Conservation (phyloP, 768 basidiomycete genomes). For the Arthromyces matolae region DNA sequence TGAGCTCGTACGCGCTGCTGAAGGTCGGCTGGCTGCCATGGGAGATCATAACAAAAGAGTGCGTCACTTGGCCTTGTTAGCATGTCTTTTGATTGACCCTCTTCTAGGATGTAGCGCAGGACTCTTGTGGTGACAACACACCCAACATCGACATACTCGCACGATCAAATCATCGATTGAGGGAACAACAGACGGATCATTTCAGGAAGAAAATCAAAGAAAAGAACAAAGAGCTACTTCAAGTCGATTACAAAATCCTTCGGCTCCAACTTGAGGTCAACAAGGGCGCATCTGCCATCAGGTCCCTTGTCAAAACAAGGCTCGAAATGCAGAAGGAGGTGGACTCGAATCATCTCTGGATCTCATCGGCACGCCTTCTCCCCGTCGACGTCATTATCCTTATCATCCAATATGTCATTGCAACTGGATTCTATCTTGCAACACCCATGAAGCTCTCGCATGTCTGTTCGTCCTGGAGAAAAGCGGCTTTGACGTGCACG, state of each 20-base stretch:
- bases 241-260: background rate
- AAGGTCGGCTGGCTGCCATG: too few species aligned
- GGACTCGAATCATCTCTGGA: background rate
- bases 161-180: background rate
- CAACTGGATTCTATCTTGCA: background rate
- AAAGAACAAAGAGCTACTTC: background rate
- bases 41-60: too few species aligned
- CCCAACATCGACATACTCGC: background rate
- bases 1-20: too few species aligned
- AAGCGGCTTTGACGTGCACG: background rate
- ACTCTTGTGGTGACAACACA: background rate
- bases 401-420: background rate
- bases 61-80: too few species aligned
- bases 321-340: background rate
- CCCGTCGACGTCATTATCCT: background rate
- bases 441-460: background rate
- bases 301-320: background rate
- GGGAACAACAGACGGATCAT: background rate
- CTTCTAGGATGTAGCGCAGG: too few species aligned
- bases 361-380: background rate
- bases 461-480: background rate
- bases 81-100: too few species aligned
- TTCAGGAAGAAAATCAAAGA: background rate
- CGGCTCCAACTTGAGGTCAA: constrained; percentile 4
- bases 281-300: background rate